Conservation (phyloP, 768 basidiomycete genomes). For the Mycena alexandri region DNA sequence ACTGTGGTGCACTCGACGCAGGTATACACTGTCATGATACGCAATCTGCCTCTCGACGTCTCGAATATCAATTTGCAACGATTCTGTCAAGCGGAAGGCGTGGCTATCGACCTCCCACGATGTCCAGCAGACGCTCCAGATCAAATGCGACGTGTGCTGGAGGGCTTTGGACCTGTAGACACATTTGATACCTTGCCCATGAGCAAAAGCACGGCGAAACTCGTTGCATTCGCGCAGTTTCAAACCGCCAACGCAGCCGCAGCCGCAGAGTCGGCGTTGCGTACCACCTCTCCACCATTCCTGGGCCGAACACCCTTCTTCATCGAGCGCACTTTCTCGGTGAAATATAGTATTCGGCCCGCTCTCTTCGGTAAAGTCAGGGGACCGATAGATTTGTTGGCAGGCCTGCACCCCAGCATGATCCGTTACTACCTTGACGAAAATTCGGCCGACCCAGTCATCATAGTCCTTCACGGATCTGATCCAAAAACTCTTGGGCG, state of each 20-base stretch:
- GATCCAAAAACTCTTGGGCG: slow-evolving; percentile 50
- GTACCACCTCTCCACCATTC: slow-evolving; percentile 49
- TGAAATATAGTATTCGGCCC: slow-evolving; percentile 53
- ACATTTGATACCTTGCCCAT: slow-evolving; percentile 54
- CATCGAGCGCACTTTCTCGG: slow-evolving; percentile 55
- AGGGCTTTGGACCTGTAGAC: slow-evolving; percentile 52
- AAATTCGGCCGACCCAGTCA: slow-evolving; percentile 44
- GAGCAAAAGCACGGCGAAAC: slow-evolving; percentile 47
- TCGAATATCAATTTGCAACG: slow-evolving; percentile 58
- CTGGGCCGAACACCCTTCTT: slow-evolving; percentile 53
- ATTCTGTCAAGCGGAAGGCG: slow-evolving; percentile 52
- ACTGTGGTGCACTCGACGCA: background rate
- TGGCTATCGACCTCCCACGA: slow-evolving; percentile 44
- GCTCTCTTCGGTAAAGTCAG: slow-evolving; percentile 51
- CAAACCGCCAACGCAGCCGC: slow-evolving; percentile 49
- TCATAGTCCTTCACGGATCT: slow-evolving; percentile 55
- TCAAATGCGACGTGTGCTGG: slow-evolving; percentile 51
- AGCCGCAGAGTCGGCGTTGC: slow-evolving; percentile 45
- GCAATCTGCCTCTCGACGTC: slow-evolving; percentile 41
- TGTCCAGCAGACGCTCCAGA: slow-evolving; percentile 43
- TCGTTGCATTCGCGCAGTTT: slow-evolving; percentile 60
- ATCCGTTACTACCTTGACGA: slow-evolving; percentile 49
- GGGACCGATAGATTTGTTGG: slow-evolving; percentile 51
- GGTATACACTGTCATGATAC: slow-evolving; percentile 22
- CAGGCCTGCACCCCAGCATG: slow-evolving; percentile 46